Evolutionary conservation across 495 filamentous ascomycete species (phyloP), one percentile per base, ranked within the genome.

Genomic region (Podospora sp.): DNA sequence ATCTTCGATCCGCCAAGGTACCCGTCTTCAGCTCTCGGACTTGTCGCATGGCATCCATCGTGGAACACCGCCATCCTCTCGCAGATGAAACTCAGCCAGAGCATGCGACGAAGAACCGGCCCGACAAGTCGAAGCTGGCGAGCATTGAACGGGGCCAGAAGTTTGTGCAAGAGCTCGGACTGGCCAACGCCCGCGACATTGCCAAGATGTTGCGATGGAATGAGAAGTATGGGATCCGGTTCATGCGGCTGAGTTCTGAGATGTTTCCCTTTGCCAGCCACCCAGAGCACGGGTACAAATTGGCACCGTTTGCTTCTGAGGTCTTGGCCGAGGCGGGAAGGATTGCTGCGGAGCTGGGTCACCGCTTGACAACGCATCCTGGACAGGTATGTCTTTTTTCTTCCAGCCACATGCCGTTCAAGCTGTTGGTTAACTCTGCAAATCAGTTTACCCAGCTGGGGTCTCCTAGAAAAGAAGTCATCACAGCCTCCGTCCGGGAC

Each of bases 231-330:
- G 89, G 88, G 50, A 98, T 97, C 79, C 95, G 91, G 73, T 96
- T 99, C 76, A 84, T 98, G 83, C 89, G 94, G 3, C 82, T 98
- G 21, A 94, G 91, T 70, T 95, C 91, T 70, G 95, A 97, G 73
- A 97, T 97, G 92, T 97, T 97, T 67, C 95, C 94, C 0, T 97
- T 97, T 75, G 93, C 95, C 0, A 94, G 90, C 59, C 93, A 97
- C 69, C 82, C 84, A 26, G 89, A 90, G 65, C 93, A 96, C 69
- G 95, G 93, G 0, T 99, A 97, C 73, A 91, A 89, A 68, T 83
- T 97, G 12, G 90, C 89, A 0, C 91, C 91, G 0, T 97, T 99
- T 75, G 95, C 96, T 0, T 86, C 88, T 0, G 88, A 93, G 57
- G 88, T 87, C 1, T 83, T 97, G 4, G 88, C 82, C 3, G 88